phyloP scores from a whole-genome alignment of 1,139 yeast genomes.

The Candida sp. region DNA sequence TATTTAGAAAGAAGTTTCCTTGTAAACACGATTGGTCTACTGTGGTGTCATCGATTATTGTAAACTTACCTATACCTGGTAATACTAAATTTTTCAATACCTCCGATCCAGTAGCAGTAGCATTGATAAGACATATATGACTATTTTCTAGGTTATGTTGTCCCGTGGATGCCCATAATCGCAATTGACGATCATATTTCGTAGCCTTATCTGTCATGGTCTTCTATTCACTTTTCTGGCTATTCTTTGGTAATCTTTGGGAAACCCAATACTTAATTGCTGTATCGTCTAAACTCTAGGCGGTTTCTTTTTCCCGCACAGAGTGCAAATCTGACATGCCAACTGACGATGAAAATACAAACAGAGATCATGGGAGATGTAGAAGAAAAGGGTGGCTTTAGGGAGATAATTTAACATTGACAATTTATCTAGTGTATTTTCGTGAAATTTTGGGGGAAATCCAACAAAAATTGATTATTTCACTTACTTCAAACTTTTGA shows the following conservation, averaged over 20 bases:
- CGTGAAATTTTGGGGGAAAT: not conserved
- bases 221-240: not conserved
- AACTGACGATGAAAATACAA: not conserved
- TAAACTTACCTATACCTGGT: slow-evolving; percentile 74
- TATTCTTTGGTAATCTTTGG: too few relatives aligned
- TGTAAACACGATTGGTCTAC: slow-evolving; percentile 46
- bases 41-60: slow-evolving; percentile 48
- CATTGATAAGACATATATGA: slow-evolving; percentile 61
- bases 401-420: too few relatives aligned
- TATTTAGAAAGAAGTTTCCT: slow-evolving; percentile 60
- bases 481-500: too few relatives aligned
- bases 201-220: slow-evolving; percentile 30
- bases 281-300: not conserved
- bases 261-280: not conserved
- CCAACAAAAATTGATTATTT: too few relatives aligned
- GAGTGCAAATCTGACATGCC: not conserved
- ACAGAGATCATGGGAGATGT: not conserved
- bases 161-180: slow-evolving; percentile 84
- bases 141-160: slow-evolving; percentile 60
- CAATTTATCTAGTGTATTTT: not conserved
- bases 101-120: slow-evolving; percentile 63
- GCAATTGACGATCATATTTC: slow-evolving; percentile 82
- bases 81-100: slow-evolving; percentile 72
- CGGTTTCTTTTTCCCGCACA: not conserved
- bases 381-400: not conserved